Base-by-base conservation (phyloP, 805 yeast species). In the Nakazawaea ambrosiae region DNA sequence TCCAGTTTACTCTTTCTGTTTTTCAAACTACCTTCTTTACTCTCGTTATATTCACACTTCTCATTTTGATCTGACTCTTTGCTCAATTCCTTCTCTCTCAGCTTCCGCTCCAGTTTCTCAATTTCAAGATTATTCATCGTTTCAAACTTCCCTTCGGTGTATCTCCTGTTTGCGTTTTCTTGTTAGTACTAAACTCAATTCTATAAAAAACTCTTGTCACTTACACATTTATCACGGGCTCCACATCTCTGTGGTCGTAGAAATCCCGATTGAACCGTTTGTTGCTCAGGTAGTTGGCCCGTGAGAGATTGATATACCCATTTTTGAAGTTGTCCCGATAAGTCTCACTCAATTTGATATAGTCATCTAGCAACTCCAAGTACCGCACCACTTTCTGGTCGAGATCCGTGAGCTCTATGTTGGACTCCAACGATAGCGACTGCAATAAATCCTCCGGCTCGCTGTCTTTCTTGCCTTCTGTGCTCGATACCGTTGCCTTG, bases 231-330 rank as follows among this genome's bases (percentile, higher is more conserved):
- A 31, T 43, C 2, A 31, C 33, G 2, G 53, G 45, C 9, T 41
- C 34, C 28, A 45, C 36, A 16, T 44, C 45, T 22, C 51, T 42
- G 14, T 45, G 42, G 34, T 51, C 54, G 18, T 46, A 43, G 26
- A 43, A 48, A 22, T 42, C 50, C 16, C 37, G 38, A 7, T 44
- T 41, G 32, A 42, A 49, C 26, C 44, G 35, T 26, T 35, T 42
- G 20, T 35, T 37, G 31, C 47, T 40, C 29, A 57, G 56, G 46
- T 58, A 69, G 41, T 65, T 68, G 14, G 74, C 73, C 36, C 73
- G 43, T 37, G 69, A 62, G 35, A 69, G 49, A 33, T 61, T 57
- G 12, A 66, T 47, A 40, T 47, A 63, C 5, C 71, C 75, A 27
- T 53, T 49, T 20, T 49, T 48, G 44, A 57, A 62, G 31, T 47